Evolutionary conservation across 192 early-diverging fungal genomes (phyloP), one percentile per base, ranked within the genome.

Genomic region (Coemansia aciculifera): DNA sequence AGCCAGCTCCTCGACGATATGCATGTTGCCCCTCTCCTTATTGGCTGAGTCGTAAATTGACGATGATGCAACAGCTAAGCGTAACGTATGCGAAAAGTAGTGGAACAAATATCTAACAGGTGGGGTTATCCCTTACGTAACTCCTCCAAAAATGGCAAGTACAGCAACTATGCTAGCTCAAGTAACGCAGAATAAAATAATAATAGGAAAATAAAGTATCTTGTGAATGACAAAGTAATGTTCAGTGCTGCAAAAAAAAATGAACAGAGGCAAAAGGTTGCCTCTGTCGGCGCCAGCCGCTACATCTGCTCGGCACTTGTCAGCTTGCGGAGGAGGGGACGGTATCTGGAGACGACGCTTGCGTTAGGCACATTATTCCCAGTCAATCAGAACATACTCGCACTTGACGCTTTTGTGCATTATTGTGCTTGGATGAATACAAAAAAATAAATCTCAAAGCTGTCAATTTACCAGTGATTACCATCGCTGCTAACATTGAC

Each of bases 1-100:
- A 7, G 75, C 72, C 32, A 83, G 62, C 46, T 83, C 81, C 12
- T 83, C 81, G 19, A 74, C 49, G 7, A 83, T 23, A 15, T 63
- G 60, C 79, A 81, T 81, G 24, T 17, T 34, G 13, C 51, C 24
- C 11, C 24, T 52, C 31, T 24, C 5, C 54, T 56, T 57, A 31
- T 31, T 57, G 29, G 27, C 6, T 27, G 10, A 29, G 27, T 29
- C 48, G 48, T 51, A 6, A 51, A 51, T 51, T 24, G 42, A 17
- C 1, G 34, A 36, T 44, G 17, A 0, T 44, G 42, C 3, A 5
- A 17, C 15, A 44, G 17, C 42, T 44, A 44, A 17, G 3, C 42
- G 42, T 17, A 6, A 17, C 42, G 42, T 44, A 44, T n/a, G 15
- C 3, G 15, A 17, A 44, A 27, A 27, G 24, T 27, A 1, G 24